Evolutionary conservation across 2,329 filamentous ascomycete species (phyloP), one percentile per base, ranked within the genome.

Genomic region (Fonsecaea pedrosoi): DNA sequence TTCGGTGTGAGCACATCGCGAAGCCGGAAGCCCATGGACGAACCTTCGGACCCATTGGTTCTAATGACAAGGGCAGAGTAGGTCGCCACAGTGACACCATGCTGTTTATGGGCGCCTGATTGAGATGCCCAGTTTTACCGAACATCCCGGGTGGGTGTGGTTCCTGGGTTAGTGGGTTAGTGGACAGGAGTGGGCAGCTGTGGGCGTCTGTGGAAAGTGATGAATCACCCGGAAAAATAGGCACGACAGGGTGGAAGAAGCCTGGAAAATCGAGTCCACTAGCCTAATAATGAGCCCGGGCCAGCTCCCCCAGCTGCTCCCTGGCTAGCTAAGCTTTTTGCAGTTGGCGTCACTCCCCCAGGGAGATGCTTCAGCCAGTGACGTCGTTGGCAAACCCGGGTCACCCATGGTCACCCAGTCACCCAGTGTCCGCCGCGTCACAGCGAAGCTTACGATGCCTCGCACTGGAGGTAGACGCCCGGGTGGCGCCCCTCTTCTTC

Each of bases 51-150:
- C n/a, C 21, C 34, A 45, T 50, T 50, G 38, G 35, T 35, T 40
- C 9, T 48, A n/a, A 34, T 38, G 54, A 21, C 40, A 64, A 34
- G 38, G 38, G 37, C 58, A 32, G 21, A 38, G 15, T 32, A 34
- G 12, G 45, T 65, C 50, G 63, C 63, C 63, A 65, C 53, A 62
- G 58, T 65, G 63, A 62, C 58, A 61, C 38, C 57, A 62, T 54
- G 42, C 30, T 25, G 32, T 40, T 48, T 18, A 25, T 48, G 34
- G 57, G 40, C 57, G 34, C 38, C 38, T 48, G 45, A 50, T 25
- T 25, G 21, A 25, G 45, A 50, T 50, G 15, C 18, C 45, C 37
- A 50, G 3, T 9, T 18, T 21, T 50, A 48, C 45, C 45, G 45
- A 50, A 50, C 9, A 3, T 12, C 21, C 45, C 45, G 45, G 8